Percentiles rank a stretch among this genome's conserved stretches.
Conservation (phyloP, 2,329 filamentous ascomycete species). For the Sporothrix variecibatus region DNA sequence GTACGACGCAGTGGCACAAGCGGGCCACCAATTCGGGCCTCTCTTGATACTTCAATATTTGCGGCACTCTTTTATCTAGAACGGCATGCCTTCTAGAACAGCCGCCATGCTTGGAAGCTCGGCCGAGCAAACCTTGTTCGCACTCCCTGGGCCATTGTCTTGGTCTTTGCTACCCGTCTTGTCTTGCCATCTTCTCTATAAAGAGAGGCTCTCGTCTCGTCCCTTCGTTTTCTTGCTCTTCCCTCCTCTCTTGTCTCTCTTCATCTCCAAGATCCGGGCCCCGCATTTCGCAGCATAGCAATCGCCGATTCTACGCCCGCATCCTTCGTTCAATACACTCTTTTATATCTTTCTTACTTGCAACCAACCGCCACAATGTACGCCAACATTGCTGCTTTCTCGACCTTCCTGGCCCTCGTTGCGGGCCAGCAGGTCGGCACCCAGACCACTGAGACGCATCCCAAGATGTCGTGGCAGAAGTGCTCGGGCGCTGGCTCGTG, state of each 20-base stretch:
- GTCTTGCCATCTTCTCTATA: constrained; percentile 13
- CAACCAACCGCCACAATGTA: constrained; percentile 25
- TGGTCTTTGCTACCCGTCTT: not conserved
- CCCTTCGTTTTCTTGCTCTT: not conserved
- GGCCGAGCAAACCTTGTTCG: not conserved
- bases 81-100: constrained; percentile 22
- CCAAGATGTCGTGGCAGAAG: constrained; percentile 53
- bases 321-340: constrained; percentile 11
- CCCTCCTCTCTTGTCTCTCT: constrained; percentile 6
- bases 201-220: not conserved
- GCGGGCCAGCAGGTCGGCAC: constrained; percentile 53
- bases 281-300: constrained; percentile 22
- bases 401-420: constrained; percentile 46
- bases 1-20: not conserved
- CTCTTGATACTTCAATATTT: not conserved
- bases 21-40: not conserved
- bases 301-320: not conserved
- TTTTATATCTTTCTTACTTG: constrained; percentile 1
- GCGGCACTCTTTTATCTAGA: not conserved
- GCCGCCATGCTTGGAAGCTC: not conserved
- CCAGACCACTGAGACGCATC: constrained; percentile 50
- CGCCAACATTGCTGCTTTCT: constrained; percentile 41
- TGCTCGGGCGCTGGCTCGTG: constrained; percentile 52
- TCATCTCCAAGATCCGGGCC: constrained; percentile 25
- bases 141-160: not conserved